These are phyloP conservation scores for Rhododendron henanense DNA, from an alignment of 148 eudicot species.

Conservation along the genomic window DNA sequence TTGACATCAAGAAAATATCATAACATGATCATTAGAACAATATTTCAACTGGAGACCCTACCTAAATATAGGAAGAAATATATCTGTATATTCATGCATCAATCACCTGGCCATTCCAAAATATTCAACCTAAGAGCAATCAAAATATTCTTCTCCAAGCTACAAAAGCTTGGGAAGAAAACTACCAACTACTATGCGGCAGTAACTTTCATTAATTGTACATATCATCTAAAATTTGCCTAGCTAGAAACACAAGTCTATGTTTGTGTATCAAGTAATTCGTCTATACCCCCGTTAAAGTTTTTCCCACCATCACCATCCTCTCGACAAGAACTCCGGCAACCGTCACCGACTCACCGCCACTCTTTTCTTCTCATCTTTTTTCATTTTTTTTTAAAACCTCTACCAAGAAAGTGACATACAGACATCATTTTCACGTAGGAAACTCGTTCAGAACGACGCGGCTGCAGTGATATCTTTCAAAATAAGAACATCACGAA, in stretches of 20 bases:
- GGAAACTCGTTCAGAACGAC: background rate
- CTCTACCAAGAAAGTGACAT: background rate
- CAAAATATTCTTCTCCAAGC: conserved; percentile 13
- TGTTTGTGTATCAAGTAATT: background rate
- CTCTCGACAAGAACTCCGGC: background rate
- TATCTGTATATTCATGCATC: conserved; percentile 10
- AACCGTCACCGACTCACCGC: conserved; percentile 3
- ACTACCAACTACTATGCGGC: conserved; percentile 3
- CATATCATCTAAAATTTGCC: background rate
- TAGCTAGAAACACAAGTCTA: background rate
- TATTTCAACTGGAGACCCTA: background rate
- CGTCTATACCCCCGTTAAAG: conserved; percentile 12
- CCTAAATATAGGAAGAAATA: conserved; percentile 7
- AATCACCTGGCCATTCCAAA: conserved; percentile 2
- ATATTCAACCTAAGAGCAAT: conserved; percentile 2
- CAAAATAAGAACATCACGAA: background rate
- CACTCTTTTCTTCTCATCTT: background rate
- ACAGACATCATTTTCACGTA: background rate
- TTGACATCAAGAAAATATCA: background rate
- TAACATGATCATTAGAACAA: background rate
- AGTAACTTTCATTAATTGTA: conserved; percentile 11
- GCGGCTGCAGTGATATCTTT: background rate
- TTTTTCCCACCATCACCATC: conserved; percentile 3
- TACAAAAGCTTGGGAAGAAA: conserved; percentile 9
- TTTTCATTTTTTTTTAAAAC: too few relatives aligned